A percentile compares a stretch with the other conserved stretches of the same genome.
Conservation (phyloP, 2,329 filamentous ascomycete species). For the Paracoccidioides lutzii region DNA sequence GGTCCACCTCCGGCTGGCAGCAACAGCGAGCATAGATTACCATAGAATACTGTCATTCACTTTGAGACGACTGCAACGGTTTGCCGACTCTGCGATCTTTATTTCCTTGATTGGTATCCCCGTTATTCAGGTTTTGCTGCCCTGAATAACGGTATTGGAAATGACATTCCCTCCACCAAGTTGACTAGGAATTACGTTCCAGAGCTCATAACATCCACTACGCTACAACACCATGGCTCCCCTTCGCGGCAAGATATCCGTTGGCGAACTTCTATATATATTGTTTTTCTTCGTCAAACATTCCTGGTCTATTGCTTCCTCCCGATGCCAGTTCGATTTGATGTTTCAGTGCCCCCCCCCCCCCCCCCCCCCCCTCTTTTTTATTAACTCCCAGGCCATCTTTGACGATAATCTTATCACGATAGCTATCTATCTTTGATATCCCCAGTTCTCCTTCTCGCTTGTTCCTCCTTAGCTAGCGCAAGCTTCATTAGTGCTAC, state of each 20-base stretch:
- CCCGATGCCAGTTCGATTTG: neutral
- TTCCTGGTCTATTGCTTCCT: too few relatives aligned
- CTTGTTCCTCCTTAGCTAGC: neutral
- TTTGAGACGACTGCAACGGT: neutral
- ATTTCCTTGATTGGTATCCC: constrained; percentile 5
- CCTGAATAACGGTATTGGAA: constrained; percentile 7
- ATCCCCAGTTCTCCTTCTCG: neutral
- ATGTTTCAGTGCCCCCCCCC: neutral
- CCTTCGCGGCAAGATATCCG: neutral
- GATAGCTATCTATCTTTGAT: neutral
- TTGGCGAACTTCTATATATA: neutral
- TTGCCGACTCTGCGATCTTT: constrained; percentile 3
- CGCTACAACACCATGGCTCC: neutral
- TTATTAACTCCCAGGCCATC: neutral
- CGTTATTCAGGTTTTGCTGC: constrained; percentile 3
- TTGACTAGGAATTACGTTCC: neutral
- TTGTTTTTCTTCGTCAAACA: neutral
- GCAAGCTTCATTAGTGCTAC: neutral
- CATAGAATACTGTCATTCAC: neutral
- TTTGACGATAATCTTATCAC: neutral
- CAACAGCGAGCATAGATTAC: neutral
- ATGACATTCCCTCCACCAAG: neutral
- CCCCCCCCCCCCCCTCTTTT: too few relatives aligned
- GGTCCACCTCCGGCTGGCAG: constrained; percentile 3
- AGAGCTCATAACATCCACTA: neutral